Conservation (phyloP, 129 eudicot species). For the Flaveria brownii region DNA sequence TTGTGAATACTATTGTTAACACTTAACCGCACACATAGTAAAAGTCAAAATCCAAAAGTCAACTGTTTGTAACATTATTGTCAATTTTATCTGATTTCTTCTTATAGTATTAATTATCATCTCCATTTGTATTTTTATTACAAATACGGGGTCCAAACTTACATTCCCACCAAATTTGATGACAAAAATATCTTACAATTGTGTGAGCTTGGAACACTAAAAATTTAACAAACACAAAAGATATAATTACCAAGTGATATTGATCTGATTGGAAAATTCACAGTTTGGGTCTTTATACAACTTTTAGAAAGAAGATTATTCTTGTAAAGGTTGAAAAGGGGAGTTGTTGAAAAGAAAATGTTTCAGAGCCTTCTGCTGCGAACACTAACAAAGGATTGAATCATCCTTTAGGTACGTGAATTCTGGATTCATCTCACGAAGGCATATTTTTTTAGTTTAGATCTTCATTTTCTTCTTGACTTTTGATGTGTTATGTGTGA, state of each 20-base stretch:
- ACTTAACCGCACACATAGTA: constrained; percentile 20
- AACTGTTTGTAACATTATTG: neutral
- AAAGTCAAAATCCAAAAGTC: neutral
- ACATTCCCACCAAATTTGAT: constrained; percentile 6
- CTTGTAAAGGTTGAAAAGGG: constrained; percentile 21
- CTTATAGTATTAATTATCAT: neutral
- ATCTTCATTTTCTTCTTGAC: constrained; percentile 14
- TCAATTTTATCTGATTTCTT: neutral
- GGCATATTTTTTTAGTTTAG: constrained; percentile 9
- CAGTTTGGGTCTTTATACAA: neutral
- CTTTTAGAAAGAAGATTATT: constrained; percentile 10
- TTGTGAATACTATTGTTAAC: constrained; percentile 62
- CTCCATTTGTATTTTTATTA: neutral
- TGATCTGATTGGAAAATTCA: constrained; percentile 1
- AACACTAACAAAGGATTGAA: constrained; percentile 19
- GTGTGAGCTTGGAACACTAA: neutral
- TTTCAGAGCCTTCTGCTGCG: neutral
- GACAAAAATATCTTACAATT: neutral
- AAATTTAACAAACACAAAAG: neutral
- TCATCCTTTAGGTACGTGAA: constrained; percentile 30
- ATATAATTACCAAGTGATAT: neutral
- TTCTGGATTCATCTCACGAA: constrained; percentile 3
- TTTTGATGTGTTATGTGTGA: neutral
- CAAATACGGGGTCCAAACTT: neutral
- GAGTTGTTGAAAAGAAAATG: constrained; percentile 10